Percentiles rank a stretch among this genome's conserved stretches.
Conservation (phyloP, 164 flowering plant species). For the Platanus orientalis region DNA sequence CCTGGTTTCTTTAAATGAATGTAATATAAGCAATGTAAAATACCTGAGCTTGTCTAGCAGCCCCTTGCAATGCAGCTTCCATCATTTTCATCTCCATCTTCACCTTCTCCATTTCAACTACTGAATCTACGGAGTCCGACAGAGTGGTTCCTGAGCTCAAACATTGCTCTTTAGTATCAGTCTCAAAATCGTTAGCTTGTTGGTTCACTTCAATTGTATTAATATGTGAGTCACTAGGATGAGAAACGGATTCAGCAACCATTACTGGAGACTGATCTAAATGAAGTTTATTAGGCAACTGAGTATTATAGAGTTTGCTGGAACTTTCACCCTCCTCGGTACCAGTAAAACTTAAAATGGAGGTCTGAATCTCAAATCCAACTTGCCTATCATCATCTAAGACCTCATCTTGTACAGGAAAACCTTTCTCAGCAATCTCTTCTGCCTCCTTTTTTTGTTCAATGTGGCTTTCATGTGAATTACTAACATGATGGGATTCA, state of each 20-base stretch:
- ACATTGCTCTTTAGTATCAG: slow-evolving; percentile 30
- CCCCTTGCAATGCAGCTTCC: slow-evolving; percentile 96
- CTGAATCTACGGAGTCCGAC: slow-evolving; percentile 36
- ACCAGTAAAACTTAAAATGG: slow-evolving; percentile 22
- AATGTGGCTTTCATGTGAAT: slow-evolving; percentile 22
- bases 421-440: slow-evolving; percentile 24
- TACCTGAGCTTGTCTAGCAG: slow-evolving; percentile 99
- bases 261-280: slow-evolving; percentile 22
- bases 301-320: slow-evolving; percentile 17
- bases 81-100: slow-evolving; percentile 90
- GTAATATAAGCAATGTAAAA: slow-evolving; percentile 7
- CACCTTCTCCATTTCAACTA: slow-evolving; percentile 61
- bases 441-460: slow-evolving; percentile 27
- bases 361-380: slow-evolving; percentile 23
- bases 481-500: slow-evolving; percentile 21
- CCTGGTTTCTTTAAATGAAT: neutral
- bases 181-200: slow-evolving; percentile 25
- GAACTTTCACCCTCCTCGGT: slow-evolving; percentile 27
- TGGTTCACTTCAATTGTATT: slow-evolving; percentile 26
- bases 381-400: slow-evolving; percentile 20
- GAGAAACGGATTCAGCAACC: slow-evolving; percentile 29
- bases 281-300: slow-evolving; percentile 14
- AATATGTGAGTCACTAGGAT: slow-evolving; percentile 26
- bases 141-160: slow-evolving; percentile 32
- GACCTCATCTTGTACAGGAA: slow-evolving; percentile 23